Evolutionary conservation across 192 early-diverging fungal species (phyloP).

Genomic region (Podila horticola): DNA sequence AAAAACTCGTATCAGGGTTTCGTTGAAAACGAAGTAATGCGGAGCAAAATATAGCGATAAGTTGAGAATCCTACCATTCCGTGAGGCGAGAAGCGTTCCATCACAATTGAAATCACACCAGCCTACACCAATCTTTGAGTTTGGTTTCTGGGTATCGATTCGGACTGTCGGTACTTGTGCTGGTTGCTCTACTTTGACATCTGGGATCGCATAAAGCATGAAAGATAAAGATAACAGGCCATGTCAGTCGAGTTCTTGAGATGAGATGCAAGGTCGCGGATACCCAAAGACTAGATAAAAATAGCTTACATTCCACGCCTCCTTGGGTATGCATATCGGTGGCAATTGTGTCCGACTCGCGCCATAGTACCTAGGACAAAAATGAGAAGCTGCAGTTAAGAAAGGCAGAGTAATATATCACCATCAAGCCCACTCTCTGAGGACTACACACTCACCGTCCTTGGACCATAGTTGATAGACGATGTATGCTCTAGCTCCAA

Average conservation of each 20-base stretch:
- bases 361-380: slow-evolving; percentile 10
- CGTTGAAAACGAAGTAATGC: not conserved
- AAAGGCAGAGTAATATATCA: not conserved
- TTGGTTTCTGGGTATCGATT: slow-evolving; percentile 74
- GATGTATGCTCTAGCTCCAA: slow-evolving; percentile 70
- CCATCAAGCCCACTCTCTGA: not conserved
- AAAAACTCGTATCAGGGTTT: not conserved
- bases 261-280: no score
- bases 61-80: slow-evolving; percentile 69
- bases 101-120: slow-evolving; percentile 71
- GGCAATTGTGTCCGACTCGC: slow-evolving; percentile 24
- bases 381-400: not conserved
- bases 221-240: no score
- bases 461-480: slow-evolving; percentile 35
- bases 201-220: slow-evolving; percentile 40
- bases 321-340: slow-evolving; percentile 50
- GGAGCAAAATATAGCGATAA: not conserved
- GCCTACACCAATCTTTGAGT: slow-evolving; percentile 80
- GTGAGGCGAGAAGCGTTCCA: slow-evolving; percentile 66
- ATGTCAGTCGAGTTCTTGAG: no score
- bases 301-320: slow-evolving; percentile 32
- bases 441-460: slow-evolving; percentile 15
- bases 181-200: slow-evolving; percentile 65
- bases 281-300: not conserved
- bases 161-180: slow-evolving; percentile 60